phyloP scores from a whole-genome alignment of 1,284 basidiomycete genomes.

The Trametes polyzona region DNA sequence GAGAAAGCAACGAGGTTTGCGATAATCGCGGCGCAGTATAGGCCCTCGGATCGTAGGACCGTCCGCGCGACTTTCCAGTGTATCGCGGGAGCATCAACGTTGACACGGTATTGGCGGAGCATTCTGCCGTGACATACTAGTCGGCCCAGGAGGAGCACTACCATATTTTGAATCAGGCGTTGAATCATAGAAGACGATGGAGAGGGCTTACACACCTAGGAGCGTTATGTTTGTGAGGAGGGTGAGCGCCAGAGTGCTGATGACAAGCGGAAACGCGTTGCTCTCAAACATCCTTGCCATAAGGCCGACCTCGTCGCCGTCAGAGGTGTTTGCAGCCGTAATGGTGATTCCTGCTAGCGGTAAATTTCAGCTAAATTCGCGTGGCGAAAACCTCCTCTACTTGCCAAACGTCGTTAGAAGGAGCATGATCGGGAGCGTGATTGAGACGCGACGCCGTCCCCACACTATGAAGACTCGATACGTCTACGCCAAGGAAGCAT shows the following conservation, averaged over 20 bases:
- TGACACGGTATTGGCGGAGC: background rate
- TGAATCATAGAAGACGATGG: background rate
- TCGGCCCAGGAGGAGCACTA: background rate
- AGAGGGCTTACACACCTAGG: background rate
- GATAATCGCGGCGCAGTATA: conserved; percentile 1
- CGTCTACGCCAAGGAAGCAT: too few species aligned
- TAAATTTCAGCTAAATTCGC: background rate
- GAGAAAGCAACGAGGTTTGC: background rate
- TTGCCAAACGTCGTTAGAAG: background rate
- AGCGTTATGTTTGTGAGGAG: background rate
- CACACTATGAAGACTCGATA: conserved; percentile 2
- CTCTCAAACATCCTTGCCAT: background rate
- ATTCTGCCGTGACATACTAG: background rate
- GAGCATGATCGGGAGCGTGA: background rate
- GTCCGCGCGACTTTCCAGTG: background rate
- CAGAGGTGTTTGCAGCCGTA: background rate
- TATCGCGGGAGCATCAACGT: background rate
- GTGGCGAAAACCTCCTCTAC: background rate
- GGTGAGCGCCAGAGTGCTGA: background rate
- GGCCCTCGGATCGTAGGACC: background rate
- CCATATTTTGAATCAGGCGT: too few species aligned
- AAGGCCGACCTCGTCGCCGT: background rate
- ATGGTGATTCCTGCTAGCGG: background rate
- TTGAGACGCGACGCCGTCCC: background rate
- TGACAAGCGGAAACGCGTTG: background rate